These are phyloP conservation scores for Boletus bicolor DNA, from an alignment of 768 basidiomycete species.

Conservation along the genomic window DNA sequence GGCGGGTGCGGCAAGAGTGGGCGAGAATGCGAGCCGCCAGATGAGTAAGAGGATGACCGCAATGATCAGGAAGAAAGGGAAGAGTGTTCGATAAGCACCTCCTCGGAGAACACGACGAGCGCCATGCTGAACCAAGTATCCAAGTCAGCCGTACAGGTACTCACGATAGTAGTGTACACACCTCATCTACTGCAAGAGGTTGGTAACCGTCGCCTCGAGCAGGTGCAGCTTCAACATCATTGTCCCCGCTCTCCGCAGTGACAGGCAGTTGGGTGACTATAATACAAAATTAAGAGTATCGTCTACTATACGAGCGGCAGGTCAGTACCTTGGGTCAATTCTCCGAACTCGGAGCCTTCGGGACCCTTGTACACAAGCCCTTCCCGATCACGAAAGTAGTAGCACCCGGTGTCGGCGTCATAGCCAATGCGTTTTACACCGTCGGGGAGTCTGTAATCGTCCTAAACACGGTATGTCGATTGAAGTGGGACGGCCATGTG, in stretches of 20 bases:
- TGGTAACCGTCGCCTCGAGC: constrained; percentile 55
- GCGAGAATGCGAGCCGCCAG: constrained; percentile 54
- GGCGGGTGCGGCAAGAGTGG: constrained; percentile 25
- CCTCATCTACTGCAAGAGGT: constrained; percentile 49
- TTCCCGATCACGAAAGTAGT: constrained; percentile 57
- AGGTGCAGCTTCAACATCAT: constrained; percentile 56
- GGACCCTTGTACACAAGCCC: constrained; percentile 56
- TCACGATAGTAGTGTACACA: constrained; percentile 21
- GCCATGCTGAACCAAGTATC: constrained; percentile 32
- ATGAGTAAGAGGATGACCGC: constrained; percentile 59
- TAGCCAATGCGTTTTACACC: constrained; percentile 68
- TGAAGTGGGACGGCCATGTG: neutral
- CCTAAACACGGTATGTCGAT: constrained; percentile 30
- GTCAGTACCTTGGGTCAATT: constrained; percentile 40
- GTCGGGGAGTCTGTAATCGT: constrained; percentile 51
- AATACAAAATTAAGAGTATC: neutral
- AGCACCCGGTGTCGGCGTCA: constrained; percentile 65
- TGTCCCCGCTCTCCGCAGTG: constrained; percentile 30
- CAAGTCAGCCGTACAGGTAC: constrained; percentile 1
- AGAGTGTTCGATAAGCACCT: constrained; percentile 56
- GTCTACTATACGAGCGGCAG: neutral
- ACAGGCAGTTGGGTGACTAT: constrained; percentile 33
- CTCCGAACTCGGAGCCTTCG: constrained; percentile 61
- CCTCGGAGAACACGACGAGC: constrained; percentile 33
- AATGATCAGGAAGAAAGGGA: constrained; percentile 71